phyloP scores from a whole-genome alignment of 768 basidiomycete species.

The Boletus rufocinnamomeus region DNA sequence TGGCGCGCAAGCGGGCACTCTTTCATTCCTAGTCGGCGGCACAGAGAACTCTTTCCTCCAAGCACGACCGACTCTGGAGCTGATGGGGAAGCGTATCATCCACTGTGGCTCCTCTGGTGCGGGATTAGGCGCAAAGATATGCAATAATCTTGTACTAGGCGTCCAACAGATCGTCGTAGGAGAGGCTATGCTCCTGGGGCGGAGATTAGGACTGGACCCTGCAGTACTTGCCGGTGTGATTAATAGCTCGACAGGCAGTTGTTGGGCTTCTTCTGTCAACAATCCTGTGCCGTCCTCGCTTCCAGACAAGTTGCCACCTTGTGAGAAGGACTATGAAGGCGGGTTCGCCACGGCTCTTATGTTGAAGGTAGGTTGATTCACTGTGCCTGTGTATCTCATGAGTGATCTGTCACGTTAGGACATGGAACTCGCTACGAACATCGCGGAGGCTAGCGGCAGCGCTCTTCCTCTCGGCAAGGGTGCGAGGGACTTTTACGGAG shows the following conservation, averaged over 20 bases:
- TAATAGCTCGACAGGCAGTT: slow-evolving; percentile 81
- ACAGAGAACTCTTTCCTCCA: slow-evolving; percentile 54
- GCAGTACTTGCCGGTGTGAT: slow-evolving; percentile 78
- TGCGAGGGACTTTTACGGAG: slow-evolving; percentile 63
- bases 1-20: slow-evolving; percentile 83
- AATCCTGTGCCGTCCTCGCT: slow-evolving; percentile 83
- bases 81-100: slow-evolving; percentile 83
- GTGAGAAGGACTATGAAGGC: slow-evolving; percentile 80
- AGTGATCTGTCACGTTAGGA: slow-evolving; percentile 51
- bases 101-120: slow-evolving; percentile 82
- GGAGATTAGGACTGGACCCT: slow-evolving; percentile 77
- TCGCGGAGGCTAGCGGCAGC: slow-evolving; percentile 50
- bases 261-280: slow-evolving; percentile 84
- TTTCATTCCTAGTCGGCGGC: slow-evolving; percentile 93
- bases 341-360: slow-evolving; percentile 84
- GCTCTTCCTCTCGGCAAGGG: slow-evolving; percentile 67
- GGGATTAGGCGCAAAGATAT: slow-evolving; percentile 87
- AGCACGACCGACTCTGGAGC: slow-evolving; percentile 58
- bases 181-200: slow-evolving; percentile 90
- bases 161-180: slow-evolving; percentile 81
- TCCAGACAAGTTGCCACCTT: slow-evolving; percentile 73
- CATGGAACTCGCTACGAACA: slow-evolving; percentile 75
- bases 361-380: slow-evolving; percentile 60
- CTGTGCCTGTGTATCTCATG: not conserved
- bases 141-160: slow-evolving; percentile 80